A percentile compares a stretch with the other conserved stretches of the same genome.
Evolutionary conservation across 176 grass and related monocot species (phyloP).

Genomic region (Oryza glumipatula): DNA sequence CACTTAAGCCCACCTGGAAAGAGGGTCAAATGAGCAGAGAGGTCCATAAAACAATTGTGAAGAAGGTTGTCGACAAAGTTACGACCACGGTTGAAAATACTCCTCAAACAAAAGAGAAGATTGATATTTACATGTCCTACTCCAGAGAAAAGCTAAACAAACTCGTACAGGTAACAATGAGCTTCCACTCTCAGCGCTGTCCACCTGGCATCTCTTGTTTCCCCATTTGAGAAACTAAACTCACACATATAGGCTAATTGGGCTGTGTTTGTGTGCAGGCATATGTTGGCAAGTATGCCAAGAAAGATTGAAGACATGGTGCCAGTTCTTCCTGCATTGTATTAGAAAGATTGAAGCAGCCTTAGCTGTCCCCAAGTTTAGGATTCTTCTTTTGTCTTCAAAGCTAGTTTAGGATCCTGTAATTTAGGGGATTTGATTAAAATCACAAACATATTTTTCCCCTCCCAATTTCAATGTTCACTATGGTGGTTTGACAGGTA

Average conservation of each 20-base stretch:
- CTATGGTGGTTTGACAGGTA: constrained; percentile 27
- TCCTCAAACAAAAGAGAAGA: constrained; percentile 94
- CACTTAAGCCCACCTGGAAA: constrained; percentile 95
- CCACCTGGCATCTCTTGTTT: background rate
- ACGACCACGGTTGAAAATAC: constrained; percentile 71
- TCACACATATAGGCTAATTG: background rate
- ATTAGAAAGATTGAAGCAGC: constrained; percentile 11
- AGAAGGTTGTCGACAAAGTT: constrained; percentile 97
- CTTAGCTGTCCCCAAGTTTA: background rate
- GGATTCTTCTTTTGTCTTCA: background rate
- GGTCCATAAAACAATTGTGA: constrained; percentile 92
- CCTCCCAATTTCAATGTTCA: constrained; percentile 12
- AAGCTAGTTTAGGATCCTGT: constrained; percentile 27
- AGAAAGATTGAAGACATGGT: constrained; percentile 25
- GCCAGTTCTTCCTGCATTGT: background rate
- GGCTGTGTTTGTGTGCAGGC: constrained; percentile 50
- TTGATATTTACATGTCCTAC: constrained; percentile 79
- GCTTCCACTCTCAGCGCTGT: background rate
- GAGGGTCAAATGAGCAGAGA: constrained; percentile 92
- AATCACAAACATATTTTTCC: background rate
- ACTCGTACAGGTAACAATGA: constrained; percentile 78
- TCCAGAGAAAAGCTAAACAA: constrained; percentile 82
- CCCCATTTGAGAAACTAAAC: background rate
- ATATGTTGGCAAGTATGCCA: constrained; percentile 89
- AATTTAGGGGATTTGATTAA: constrained; percentile 10